phyloP scores from a whole-genome alignment of 164 flowering plant species.

The Euptelea pleiosperma region DNA sequence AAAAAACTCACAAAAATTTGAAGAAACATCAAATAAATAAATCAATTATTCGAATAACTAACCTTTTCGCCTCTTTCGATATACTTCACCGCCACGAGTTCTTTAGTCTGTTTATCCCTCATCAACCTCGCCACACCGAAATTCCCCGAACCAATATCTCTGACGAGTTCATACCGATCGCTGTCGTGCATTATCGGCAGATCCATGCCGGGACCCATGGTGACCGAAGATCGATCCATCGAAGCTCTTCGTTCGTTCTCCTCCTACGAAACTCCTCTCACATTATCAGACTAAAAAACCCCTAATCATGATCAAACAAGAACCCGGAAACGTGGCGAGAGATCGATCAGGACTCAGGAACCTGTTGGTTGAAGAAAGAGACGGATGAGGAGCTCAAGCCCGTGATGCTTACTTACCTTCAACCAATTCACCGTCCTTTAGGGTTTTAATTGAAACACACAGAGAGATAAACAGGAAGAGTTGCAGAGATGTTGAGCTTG shows the following conservation, averaged over 20 bases:
- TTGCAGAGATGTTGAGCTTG: not conserved
- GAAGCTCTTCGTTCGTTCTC: not conserved
- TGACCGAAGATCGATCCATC: slow-evolving; percentile 56
- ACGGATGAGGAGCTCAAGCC: slow-evolving; percentile 12
- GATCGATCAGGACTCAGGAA: no score
- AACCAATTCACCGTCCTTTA: slow-evolving; percentile 4
- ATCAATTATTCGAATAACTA: slow-evolving; percentile 14
- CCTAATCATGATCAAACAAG: not conserved
- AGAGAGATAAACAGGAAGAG: not conserved
- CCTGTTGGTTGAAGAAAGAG: slow-evolving; percentile 14
- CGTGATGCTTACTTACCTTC: slow-evolving; percentile 18
- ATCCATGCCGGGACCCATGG: slow-evolving; percentile 71
- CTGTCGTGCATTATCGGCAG: slow-evolving; percentile 93
- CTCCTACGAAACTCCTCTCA: slow-evolving; percentile 9
- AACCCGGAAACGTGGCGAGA: slow-evolving; percentile 15
- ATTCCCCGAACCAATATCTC: slow-evolving; percentile 85
- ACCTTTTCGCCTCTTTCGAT: slow-evolving; percentile 98
- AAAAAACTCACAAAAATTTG: no score
- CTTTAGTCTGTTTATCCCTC: slow-evolving; percentile 75
- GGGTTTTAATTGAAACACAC: not conserved
- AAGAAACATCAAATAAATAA: not conserved
- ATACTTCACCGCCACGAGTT: slow-evolving; percentile 91
- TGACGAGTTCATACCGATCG: slow-evolving; percentile 82
- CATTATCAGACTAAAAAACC: slow-evolving; percentile 12
- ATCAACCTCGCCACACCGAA: slow-evolving; percentile 85